These are phyloP conservation scores for Penicillium palitans DNA, from an alignment of 2,329 filamentous ascomycete species.

Conservation along the genomic window DNA sequence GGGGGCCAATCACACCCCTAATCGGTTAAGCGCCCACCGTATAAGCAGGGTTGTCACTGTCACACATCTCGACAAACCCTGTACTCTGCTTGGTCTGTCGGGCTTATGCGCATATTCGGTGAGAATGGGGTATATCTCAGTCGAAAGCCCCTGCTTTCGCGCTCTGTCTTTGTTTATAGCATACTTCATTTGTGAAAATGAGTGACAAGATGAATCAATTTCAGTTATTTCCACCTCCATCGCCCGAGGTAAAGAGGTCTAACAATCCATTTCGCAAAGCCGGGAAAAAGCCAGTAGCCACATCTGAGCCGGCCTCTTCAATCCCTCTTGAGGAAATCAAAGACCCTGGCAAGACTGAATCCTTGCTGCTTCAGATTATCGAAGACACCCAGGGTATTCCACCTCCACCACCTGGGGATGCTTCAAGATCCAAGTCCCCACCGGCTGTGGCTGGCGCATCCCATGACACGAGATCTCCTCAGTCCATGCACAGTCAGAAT, in stretches of 20 bases:
- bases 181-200: not conserved
- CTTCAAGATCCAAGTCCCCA: conserved; percentile 20
- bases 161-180: conserved; percentile 8
- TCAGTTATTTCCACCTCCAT: conserved; percentile 43
- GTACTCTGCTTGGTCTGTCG: conserved; percentile 4
- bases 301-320: conserved; percentile 27
- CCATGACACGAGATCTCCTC: conserved; percentile 16
- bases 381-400: conserved; percentile 37
- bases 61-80: conserved; percentile 18
- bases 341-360: conserved; percentile 32
- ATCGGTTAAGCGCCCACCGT: conserved; percentile 33
- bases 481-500: conserved; percentile 18
- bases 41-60: conserved; percentile 28
- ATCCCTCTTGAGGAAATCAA: conserved; percentile 35
- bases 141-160: conserved; percentile 19
- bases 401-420: conserved; percentile 27
- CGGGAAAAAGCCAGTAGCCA: conserved; percentile 25
- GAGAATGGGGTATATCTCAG: conserved; percentile 25
- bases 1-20: conserved; percentile 24
- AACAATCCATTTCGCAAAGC: conserved; percentile 39
- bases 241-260: conserved; percentile 29
- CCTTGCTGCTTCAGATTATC: conserved; percentile 41
- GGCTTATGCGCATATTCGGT: not conserved
- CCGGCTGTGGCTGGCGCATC: conserved; percentile 11
- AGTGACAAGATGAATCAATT: conserved; percentile 38